Evolutionary conservation across 2,329 filamentous ascomycete genomes (phyloP).

Genomic region (Rhynchosporium agropyri): DNA sequence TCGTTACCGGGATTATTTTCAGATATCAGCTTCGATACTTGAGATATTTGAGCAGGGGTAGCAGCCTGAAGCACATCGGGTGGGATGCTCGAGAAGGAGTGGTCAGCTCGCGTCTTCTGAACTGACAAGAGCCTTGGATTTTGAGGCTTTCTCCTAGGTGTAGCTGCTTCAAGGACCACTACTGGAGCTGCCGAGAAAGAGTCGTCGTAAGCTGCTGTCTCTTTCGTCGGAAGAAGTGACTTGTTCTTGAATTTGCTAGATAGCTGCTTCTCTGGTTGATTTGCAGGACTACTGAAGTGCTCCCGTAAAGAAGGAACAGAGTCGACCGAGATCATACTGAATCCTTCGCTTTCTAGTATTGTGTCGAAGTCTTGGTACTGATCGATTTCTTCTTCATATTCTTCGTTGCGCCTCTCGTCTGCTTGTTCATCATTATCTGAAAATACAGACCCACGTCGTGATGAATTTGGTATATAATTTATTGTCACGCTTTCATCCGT

Average conservation of each 20-base stretch:
- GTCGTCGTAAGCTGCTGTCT: slow-evolving; percentile 23
- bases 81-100: slow-evolving; percentile 38
- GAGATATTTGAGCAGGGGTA: slow-evolving; percentile 30
- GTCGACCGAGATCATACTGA: slow-evolving; percentile 59
- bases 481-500: slow-evolving; percentile 17
- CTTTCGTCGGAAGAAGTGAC: slow-evolving; percentile 22
- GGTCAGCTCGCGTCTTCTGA: slow-evolving; percentile 26
- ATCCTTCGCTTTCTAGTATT: slow-evolving; percentile 59
- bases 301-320: slow-evolving; percentile 54
- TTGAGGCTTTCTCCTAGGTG: slow-evolving; percentile 25
- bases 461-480: background rate
- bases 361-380: slow-evolving; percentile 53
- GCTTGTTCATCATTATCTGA: slow-evolving; percentile 11
- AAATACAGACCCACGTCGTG: slow-evolving; percentile 8
- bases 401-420: slow-evolving; percentile 27
- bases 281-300: slow-evolving; percentile 44
- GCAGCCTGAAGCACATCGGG: slow-evolving; percentile 34
- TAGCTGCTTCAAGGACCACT: slow-evolving; percentile 33
- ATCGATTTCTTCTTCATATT: slow-evolving; percentile 43
- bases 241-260: slow-evolving; percentile 23
- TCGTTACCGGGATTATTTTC: slow-evolving; percentile 29
- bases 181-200: slow-evolving; percentile 37
- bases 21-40: slow-evolving; percentile 25
- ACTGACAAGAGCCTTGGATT: slow-evolving; percentile 29
- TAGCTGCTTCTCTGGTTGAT: slow-evolving; percentile 28